These are phyloP conservation scores for Mrakia blollopis DNA, from an alignment of 768 basidiomycete genomes.

Conservation along the genomic window DNA sequence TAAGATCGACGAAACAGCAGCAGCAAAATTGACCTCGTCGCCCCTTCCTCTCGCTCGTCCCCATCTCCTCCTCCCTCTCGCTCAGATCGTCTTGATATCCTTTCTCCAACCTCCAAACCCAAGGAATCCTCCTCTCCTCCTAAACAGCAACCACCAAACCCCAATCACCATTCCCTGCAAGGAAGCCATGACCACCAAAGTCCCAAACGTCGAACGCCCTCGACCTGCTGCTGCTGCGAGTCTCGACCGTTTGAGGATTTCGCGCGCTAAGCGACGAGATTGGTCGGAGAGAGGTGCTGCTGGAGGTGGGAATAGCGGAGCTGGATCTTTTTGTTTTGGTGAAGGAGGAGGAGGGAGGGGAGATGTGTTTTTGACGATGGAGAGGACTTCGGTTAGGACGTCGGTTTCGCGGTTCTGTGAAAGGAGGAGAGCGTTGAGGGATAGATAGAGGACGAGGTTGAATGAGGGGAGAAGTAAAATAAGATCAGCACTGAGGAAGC, in stretches of 20 bases:
- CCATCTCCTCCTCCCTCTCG: background rate
- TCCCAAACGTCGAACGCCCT: background rate
- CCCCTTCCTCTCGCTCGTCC: background rate
- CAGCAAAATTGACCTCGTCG: background rate
- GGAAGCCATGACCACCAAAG: background rate
- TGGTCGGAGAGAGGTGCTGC: background rate
- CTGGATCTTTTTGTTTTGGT: background rate
- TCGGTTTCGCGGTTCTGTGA: conserved; percentile 22
- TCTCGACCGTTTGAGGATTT: background rate
- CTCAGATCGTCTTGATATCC: conserved; percentile 23
- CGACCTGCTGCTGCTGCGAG: background rate
- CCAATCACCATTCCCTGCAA: conserved; percentile 6
- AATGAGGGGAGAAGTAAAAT: background rate
- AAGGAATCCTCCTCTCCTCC: background rate
- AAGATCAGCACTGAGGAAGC: background rate
- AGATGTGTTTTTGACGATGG: conserved; percentile 18
- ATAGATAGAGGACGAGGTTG: background rate
- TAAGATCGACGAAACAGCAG: background rate
- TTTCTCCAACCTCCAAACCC: background rate
- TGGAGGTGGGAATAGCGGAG: background rate
- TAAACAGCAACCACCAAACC: background rate
- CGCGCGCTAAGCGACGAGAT: background rate
- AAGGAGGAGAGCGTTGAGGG: background rate
- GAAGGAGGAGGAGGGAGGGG: conserved; percentile 16
- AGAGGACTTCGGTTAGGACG: conserved; percentile 28